Evolutionary conservation across 2,329 filamentous ascomycete species (phyloP), one percentile per base, ranked within the genome.

Genomic region (Arthrinium phaeospermum): DNA sequence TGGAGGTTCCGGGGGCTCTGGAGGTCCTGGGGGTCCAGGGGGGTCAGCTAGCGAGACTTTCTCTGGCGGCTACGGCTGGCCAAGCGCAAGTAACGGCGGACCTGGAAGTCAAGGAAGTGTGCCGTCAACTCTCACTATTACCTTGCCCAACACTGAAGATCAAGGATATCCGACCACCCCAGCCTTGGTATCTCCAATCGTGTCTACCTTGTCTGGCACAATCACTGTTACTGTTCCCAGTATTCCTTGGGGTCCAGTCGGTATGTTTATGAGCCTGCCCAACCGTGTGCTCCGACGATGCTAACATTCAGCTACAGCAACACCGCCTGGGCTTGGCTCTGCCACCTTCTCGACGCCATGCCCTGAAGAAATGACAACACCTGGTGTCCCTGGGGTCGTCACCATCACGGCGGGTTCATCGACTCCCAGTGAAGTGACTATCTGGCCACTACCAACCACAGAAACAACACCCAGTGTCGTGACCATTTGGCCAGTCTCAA

Each of bases 21-120:
- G 73, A 37, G 72, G 68, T 27, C 61, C 74, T 57, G 75, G 74
- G 19, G 75, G 73, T 5, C 72, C 76, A 34, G 67, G 72, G 22
- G 70, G 70, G 10, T 74, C 75, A 45, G 72, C 72, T 45, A 74
- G 74, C 27, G 73, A 74, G 67, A 77, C 76, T 12, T 70, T 77
- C 64, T 75, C 74, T 53, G 73, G 67, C 67, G 67, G 67, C 7
- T 46, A 68, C 24, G 46, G 44, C 44, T 64, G 57, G 57, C 57
- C 57, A 41, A 64, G 34, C 34, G 34, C 57, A 34, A 64, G 57
- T n/a, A 41, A 19, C 19, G 30, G 34, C 19, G 30, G 34, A 24
- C 57, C 24, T 53, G 64, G 16, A 19, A 71, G 73, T 22, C 68
- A 70, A 41, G 47, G 68, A 24, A 51, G 44, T 37, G 19, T 19